phyloP scores from a whole-genome alignment of 2,329 filamentous ascomycete species.

The Helotiales sp. region DNA sequence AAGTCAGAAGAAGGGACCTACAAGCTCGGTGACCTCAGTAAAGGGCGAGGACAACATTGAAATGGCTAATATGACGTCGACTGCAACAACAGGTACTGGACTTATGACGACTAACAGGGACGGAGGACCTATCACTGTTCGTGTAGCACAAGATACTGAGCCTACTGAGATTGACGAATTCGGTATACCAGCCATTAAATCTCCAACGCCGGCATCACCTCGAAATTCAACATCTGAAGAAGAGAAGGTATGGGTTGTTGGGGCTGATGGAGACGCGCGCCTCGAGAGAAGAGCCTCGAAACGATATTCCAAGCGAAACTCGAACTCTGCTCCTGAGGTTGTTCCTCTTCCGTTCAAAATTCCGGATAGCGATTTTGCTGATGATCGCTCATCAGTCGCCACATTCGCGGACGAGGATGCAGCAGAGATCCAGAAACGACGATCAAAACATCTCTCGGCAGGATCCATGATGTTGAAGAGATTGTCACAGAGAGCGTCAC shows the following conservation, averaged over 20 bases:
- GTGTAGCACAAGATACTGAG: constrained; percentile 24
- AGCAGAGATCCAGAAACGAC: constrained; percentile 52
- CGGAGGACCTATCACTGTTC: constrained; percentile 24
- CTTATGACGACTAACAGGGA: constrained; percentile 45
- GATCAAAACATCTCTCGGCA: constrained; percentile 50
- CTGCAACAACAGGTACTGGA: constrained; percentile 36
- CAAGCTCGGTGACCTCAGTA: constrained; percentile 25
- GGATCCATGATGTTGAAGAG: constrained; percentile 41
- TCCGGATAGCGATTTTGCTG: constrained; percentile 46
- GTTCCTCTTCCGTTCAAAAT: constrained; percentile 67
- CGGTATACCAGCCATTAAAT: constrained; percentile 52
- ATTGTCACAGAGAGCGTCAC: constrained; percentile 26
- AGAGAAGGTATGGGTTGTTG: constrained; percentile 35
- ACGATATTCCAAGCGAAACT: constrained; percentile 29
- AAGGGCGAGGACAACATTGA: constrained; percentile 53
- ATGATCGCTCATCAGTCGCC: constrained; percentile 65
- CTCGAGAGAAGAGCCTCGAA: constrained; percentile 31
- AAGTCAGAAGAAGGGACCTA: constrained; percentile 44
- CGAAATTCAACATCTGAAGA: constrained; percentile 31
- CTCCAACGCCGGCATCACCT: constrained; percentile 37
- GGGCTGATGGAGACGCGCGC: constrained; percentile 35
- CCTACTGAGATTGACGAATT: constrained; percentile 23
- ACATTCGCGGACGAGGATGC: constrained; percentile 66
- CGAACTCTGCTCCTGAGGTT: constrained; percentile 49
- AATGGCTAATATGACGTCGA: constrained; percentile 46